A percentile compares a stretch with the other conserved stretches of the same genome.
Evolutionary conservation across 768 basidiomycete species (phyloP).

Genomic region (Boletus rubescentipes): DNA sequence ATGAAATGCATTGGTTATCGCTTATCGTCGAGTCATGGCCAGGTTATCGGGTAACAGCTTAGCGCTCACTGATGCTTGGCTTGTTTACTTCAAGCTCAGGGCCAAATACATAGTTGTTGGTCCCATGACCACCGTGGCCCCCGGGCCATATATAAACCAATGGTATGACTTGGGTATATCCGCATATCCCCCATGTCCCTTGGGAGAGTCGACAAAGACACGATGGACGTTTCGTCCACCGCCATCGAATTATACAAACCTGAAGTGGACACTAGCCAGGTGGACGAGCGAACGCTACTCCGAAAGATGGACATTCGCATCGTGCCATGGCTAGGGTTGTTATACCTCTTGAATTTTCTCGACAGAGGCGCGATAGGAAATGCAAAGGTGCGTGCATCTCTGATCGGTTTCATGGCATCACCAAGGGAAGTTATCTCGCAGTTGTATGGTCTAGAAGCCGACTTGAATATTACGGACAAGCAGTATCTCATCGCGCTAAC

Average conservation of each 20-base stretch:
- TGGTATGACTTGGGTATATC: no score
- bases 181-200: conserved; percentile 2
- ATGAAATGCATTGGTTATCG: no score
- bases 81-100: no score
- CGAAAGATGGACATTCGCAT: conserved; percentile 64
- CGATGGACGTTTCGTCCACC: not conserved
- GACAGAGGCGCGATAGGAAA: conserved; percentile 66
- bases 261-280: conserved; percentile 48
- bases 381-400: conserved; percentile 50
- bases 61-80: no score
- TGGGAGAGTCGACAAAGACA: not conserved
- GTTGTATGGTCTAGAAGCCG: conserved; percentile 58
- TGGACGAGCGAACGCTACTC: conserved; percentile 55
- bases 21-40: no score
- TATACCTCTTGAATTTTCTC: conserved; percentile 77
- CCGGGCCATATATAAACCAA: not conserved
- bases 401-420: not conserved
- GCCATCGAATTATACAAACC: conserved; percentile 41
- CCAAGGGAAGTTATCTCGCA: not conserved
- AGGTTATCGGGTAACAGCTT: no score
- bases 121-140: no score
- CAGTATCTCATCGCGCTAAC: conserved; percentile 70
- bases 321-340: conserved; percentile 71
- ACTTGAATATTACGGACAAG: conserved; percentile 57
- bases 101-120: no score